These are phyloP conservation scores for Colletotrichum sp. DNA, from an alignment of 2,329 filamentous ascomycete species.

Conservation along the genomic window DNA sequence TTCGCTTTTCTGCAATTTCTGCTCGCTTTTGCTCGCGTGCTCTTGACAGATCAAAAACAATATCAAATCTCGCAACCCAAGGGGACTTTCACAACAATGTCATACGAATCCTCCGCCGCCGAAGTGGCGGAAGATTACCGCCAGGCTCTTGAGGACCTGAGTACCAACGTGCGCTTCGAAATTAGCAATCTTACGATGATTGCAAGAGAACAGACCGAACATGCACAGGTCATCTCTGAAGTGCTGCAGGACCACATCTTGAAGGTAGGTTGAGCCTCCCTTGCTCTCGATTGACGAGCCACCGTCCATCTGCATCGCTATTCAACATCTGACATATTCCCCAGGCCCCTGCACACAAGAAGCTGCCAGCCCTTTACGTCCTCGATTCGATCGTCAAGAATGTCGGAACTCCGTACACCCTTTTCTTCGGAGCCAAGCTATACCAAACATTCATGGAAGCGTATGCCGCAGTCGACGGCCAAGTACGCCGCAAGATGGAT, in stretches of 20 bases:
- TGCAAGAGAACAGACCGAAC: slow-evolving; percentile 95
- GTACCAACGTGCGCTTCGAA: slow-evolving; percentile 89
- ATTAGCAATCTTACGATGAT: slow-evolving; percentile 98
- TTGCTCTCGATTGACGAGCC: background rate
- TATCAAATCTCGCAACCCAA: background rate
- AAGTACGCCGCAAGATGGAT: slow-evolving; percentile 88
- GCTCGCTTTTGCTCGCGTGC: slow-evolving; percentile 15
- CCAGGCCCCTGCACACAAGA: slow-evolving; percentile 86
- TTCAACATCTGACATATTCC: slow-evolving; percentile 38
- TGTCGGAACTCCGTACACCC: slow-evolving; percentile 94
- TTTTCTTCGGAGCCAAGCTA: slow-evolving; percentile 91
- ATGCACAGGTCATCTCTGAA: slow-evolving; percentile 90
- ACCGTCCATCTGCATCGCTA: background rate
- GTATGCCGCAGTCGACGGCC: slow-evolving; percentile 85
- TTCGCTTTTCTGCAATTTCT: background rate
- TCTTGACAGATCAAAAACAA: slow-evolving; percentile 9
- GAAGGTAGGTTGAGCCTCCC: slow-evolving; percentile 70
- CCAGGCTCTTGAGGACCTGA: slow-evolving; percentile 89
- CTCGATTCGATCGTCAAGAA: slow-evolving; percentile 99
- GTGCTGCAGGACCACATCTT: slow-evolving; percentile 93
- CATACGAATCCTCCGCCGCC: slow-evolving; percentile 63
- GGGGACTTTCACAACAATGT: slow-evolving; percentile 39
- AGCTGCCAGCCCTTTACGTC: slow-evolving; percentile 94
- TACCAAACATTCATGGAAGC: slow-evolving; percentile 97
- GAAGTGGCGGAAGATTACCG: slow-evolving; percentile 96